Evolutionary conservation across 2,329 filamentous ascomycete species (phyloP), one percentile per base, ranked within the genome.

Genomic region (Chrysoporthe deuterocubensis): DNA sequence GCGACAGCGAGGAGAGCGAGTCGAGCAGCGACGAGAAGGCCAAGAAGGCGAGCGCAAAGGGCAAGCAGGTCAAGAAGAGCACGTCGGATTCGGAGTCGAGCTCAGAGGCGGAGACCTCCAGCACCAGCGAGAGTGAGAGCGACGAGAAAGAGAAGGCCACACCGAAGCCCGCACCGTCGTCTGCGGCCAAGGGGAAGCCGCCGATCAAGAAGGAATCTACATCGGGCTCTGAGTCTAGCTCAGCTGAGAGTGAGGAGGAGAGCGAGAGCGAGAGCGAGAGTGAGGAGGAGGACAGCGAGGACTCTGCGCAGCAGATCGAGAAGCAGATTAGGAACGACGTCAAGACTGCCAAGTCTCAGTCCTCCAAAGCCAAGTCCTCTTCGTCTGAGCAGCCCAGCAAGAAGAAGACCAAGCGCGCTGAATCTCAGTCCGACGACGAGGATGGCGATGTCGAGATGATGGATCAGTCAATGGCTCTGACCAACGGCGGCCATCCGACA

Each of bases 391-490:
- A 50, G 37, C 14, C 66, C 8, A 56, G 58, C 58, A 69, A 68
- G 52, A 66, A 67, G 52, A 68, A 65, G 62, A 32, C 40, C 66
- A 70, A 70, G 46, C 46, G 16, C 34, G n/a, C 43, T 13, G 32
- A 62, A 4, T 26, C 58, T 4, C 21, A 7, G 16, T 5, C 26
- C 42, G 42, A 52, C 26, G 68, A 70, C 14, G 68, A 52, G 13
- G 70, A 72, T 26, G 54, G 64, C 34, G 54, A 71, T 59, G 60
- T 69, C n/a, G 65, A 70, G 57, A 60, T 71, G 69, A 75, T 73
- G 3, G 79, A 82, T 56, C 76, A 81, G 71, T 80, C 82, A 1
- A 79, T 80, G 69, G 73, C 75, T 21, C 69, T 78, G 42, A 67
- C 67, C 5, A 70, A 65, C 32, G 66, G 68, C 16, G 63, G 66